phyloP scores from a whole-genome alignment of 2,329 filamentous ascomycete genomes.

The Botryotinia globosa region DNA sequence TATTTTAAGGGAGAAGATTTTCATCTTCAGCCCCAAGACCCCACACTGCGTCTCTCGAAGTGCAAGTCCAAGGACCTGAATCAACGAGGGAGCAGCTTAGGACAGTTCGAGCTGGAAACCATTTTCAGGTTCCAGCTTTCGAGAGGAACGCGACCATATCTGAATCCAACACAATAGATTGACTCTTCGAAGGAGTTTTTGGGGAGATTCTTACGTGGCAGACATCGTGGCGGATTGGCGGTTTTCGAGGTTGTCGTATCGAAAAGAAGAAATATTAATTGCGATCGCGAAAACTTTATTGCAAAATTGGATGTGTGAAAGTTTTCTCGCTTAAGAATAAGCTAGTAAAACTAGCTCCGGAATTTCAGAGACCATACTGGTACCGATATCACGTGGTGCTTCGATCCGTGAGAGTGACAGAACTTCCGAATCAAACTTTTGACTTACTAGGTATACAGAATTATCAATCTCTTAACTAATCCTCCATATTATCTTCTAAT shows the following conservation, averaged over 20 bases:
- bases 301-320: slow-evolving; percentile 11
- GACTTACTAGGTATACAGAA: slow-evolving; percentile 45
- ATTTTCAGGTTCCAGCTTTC: slow-evolving; percentile 52
- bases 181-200: slow-evolving; percentile 28
- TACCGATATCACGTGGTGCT: not conserved
- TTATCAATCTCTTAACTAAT: slow-evolving; percentile 53
- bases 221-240: slow-evolving; percentile 54
- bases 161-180: slow-evolving; percentile 35
- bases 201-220: slow-evolving; percentile 38
- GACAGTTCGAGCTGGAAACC: slow-evolving; percentile 78
- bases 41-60: slow-evolving; percentile 59
- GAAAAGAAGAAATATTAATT: slow-evolving; percentile 19
- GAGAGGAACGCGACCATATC: slow-evolving; percentile 77
- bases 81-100: slow-evolving; percentile 57
- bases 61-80: slow-evolving; percentile 49
- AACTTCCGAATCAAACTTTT: slow-evolving; percentile 41
- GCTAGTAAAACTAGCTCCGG: not conserved
- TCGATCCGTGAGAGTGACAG: no score
- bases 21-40: slow-evolving; percentile 76
- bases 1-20: slow-evolving; percentile 70
- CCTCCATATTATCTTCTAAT: not conserved
- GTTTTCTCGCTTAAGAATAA: slow-evolving; percentile 3
- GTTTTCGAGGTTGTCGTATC: slow-evolving; percentile 38
- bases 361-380: no score
- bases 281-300: not conserved